These are phyloP conservation scores for Zymoseptoria ardabiliae DNA, from an alignment of 2,329 filamentous ascomycete species.

Conservation along the genomic window DNA sequence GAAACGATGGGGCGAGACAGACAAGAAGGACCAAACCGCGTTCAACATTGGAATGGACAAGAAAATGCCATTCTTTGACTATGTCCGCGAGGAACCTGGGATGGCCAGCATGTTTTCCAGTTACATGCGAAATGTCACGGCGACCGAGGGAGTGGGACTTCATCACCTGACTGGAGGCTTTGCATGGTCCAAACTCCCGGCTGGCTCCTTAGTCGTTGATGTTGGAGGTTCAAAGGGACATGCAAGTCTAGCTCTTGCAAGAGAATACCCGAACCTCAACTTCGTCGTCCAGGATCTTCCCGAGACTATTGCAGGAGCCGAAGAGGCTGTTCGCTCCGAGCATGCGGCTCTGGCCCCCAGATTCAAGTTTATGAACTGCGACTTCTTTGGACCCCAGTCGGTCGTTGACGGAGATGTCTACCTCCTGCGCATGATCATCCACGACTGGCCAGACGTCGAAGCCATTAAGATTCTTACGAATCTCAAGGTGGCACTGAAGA, in stretches of 20 bases:
- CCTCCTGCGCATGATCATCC: slow-evolving; percentile 20
- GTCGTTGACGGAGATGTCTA: slow-evolving; percentile 27
- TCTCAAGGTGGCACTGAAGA: slow-evolving; percentile 11
- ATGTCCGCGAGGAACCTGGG: slow-evolving; percentile 13
- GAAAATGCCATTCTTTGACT: slow-evolving; percentile 18
- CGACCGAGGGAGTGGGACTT: slow-evolving; percentile 47
- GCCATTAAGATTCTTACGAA: slow-evolving; percentile 16
- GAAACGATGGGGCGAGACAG: slow-evolving; percentile 16
- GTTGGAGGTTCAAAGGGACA: slow-evolving; percentile 37
- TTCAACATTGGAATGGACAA: slow-evolving; percentile 17
- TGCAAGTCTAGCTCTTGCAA: slow-evolving; percentile 36
- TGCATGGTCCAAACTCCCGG: slow-evolving; percentile 42
- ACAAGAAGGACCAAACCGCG: slow-evolving; percentile 17
- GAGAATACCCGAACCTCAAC: slow-evolving; percentile 35
- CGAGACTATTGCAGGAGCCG: slow-evolving; percentile 12
- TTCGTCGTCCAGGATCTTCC: slow-evolving; percentile 42
- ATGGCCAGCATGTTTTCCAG: slow-evolving; percentile 15
- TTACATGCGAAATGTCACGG: slow-evolving; percentile 19
- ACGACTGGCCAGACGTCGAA: slow-evolving; percentile 23
- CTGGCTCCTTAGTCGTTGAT: slow-evolving; percentile 49
- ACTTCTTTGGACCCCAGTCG: slow-evolving; percentile 27
- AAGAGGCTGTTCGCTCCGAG: slow-evolving; percentile 4
- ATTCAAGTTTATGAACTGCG: slow-evolving; percentile 12
- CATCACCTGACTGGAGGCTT: slow-evolving; percentile 48
- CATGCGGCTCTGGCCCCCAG: no score